Evolutionary conservation across 1,284 basidiomycete species (phyloP).

Genomic region (Ceratobasidium sp.): DNA sequence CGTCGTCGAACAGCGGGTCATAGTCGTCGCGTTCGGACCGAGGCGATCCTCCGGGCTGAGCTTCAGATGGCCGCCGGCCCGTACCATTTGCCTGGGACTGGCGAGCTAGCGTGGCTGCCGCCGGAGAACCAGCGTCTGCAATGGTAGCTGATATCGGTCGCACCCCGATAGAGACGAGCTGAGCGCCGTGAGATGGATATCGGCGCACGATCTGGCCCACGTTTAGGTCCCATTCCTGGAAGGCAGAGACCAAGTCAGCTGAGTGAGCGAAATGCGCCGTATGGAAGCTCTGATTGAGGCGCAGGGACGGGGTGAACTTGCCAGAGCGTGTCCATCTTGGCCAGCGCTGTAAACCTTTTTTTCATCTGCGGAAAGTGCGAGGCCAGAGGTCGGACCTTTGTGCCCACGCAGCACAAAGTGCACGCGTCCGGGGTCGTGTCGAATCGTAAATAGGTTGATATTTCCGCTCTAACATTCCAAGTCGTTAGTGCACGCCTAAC

Average conservation of each 20-base stretch:
- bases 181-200: constrained; percentile 86
- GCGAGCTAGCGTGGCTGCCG: constrained; percentile 11
- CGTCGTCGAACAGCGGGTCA: constrained; percentile 84
- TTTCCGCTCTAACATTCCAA: constrained; percentile 71
- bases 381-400: constrained; percentile 84
- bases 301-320: constrained; percentile 58
- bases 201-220: constrained; percentile 83
- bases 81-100: constrained; percentile 2
- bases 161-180: constrained; percentile 84
- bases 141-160: constrained; percentile 66
- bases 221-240: constrained; percentile 97
- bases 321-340: constrained; percentile 92
- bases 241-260: neutral
- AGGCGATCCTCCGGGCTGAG: constrained; percentile 18
- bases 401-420: constrained; percentile 80
- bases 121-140: constrained; percentile 22
- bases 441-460: constrained; percentile 91
- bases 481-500: neutral
- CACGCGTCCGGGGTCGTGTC: constrained; percentile 89
- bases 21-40: constrained; percentile 55
- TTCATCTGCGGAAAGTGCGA: constrained; percentile 83
- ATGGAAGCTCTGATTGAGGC: constrained; percentile 2
- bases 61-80: neutral
- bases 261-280: constrained; percentile 15
- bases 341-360: constrained; percentile 89